Conservation (phyloP, 768 basidiomycete genomes). For the Pisolithus marmoratus region DNA sequence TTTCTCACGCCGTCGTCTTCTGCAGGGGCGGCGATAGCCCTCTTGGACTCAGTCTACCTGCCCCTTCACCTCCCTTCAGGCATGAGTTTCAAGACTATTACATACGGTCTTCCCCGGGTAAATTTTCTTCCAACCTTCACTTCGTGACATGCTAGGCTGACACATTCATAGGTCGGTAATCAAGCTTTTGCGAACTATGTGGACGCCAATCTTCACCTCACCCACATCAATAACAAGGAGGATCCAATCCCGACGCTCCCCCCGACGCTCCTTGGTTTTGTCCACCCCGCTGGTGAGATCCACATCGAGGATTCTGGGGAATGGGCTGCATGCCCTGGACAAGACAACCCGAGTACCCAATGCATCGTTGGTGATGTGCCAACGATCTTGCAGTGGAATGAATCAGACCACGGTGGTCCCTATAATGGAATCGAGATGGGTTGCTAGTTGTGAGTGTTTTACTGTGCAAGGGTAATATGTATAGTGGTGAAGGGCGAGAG, state of each 20-base stretch:
- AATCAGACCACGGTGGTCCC: conserved; percentile 42
- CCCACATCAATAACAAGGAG: conserved; percentile 44
- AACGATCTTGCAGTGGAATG: conserved; percentile 37
- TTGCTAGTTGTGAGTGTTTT: neutral
- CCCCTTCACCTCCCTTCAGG: conserved; percentile 29
- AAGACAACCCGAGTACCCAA: conserved; percentile 48
- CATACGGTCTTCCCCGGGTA: conserved; percentile 39
- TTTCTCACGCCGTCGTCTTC: neutral
- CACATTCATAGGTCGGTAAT: conserved; percentile 31
- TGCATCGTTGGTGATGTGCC: conserved; percentile 18
- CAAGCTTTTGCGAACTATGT: conserved; percentile 39
- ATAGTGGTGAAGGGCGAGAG: too few species aligned
- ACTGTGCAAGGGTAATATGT: too few species aligned
- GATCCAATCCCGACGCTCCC: conserved; percentile 34
- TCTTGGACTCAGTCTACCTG: conserved; percentile 39
- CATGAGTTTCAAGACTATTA: conserved; percentile 28
- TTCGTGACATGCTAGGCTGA: conserved; percentile 1
- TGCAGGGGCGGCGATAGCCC: conserved; percentile 35
- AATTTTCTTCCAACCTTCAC: neutral
- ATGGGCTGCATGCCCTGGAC: conserved; percentile 55
- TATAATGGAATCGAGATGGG: conserved; percentile 22
- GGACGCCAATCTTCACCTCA: conserved; percentile 29
- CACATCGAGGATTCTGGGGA: conserved; percentile 37
- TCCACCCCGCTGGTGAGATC: conserved; percentile 35
- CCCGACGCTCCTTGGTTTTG: conserved; percentile 30